phyloP scores from a whole-genome alignment of 768 basidiomycete species.

The Amyloporia xantha region DNA sequence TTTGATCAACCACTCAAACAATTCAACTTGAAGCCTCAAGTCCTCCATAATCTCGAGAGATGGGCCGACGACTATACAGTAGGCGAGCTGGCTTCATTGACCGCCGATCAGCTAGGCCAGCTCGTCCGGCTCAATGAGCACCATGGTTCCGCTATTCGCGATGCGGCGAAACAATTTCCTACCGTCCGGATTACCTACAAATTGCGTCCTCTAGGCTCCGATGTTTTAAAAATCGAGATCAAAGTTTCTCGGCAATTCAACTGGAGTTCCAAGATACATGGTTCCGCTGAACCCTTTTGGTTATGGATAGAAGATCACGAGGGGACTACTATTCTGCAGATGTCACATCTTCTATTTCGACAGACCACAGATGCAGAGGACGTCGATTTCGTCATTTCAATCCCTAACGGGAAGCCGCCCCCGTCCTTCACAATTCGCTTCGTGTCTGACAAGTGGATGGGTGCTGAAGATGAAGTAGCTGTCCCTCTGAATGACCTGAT shows the following conservation, averaged over 20 bases:
- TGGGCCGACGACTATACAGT: conserved; percentile 81
- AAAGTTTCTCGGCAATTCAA: conserved; percentile 61
- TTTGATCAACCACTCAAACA: conserved; percentile 88
- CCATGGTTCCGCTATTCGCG: conserved; percentile 73
- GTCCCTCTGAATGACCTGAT: conserved; percentile 61
- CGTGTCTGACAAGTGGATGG: conserved; percentile 90
- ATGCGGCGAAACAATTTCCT: conserved; percentile 84
- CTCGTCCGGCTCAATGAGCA: conserved; percentile 80
- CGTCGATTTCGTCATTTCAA: conserved; percentile 75
- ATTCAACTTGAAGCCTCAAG: conserved; percentile 66
- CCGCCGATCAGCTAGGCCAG: conserved; percentile 64
- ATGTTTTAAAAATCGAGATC: conserved; percentile 74
- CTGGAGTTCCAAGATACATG: conserved; percentile 77
- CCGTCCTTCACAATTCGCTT: conserved; percentile 67
- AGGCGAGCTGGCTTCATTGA: conserved; percentile 61
- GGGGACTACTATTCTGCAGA: conserved; percentile 76
- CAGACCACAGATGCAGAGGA: conserved; percentile 52
- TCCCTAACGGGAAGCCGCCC: conserved; percentile 52
- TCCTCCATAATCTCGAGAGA: conserved; percentile 68
- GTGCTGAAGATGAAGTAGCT: conserved; percentile 69
- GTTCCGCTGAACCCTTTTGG: conserved; percentile 82
- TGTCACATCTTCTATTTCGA: conserved; percentile 66
- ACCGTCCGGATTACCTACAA: conserved; percentile 55
- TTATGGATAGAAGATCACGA: conserved; percentile 90
- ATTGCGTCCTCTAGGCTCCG: conserved; percentile 76